Percentiles rank a stretch among this genome's conserved stretches.
These are phyloP conservation scores for Solanum etuberosum DNA, from an alignment of 257 asterid genomes.

Conservation along the genomic window DNA sequence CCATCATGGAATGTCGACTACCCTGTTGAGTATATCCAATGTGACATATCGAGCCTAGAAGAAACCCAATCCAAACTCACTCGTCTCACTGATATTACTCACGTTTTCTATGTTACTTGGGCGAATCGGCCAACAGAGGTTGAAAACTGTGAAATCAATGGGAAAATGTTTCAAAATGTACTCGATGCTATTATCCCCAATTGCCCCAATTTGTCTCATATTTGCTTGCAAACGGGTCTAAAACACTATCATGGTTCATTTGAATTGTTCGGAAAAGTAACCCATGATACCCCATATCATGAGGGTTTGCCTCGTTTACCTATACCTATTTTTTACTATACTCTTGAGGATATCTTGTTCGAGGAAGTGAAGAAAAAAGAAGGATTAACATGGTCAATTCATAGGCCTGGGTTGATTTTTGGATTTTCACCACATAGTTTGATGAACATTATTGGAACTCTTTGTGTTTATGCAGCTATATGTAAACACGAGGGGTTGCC, in stretches of 20 bases:
- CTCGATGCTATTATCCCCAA: constrained; percentile 11
- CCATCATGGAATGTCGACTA: constrained; percentile 12
- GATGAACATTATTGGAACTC: constrained; percentile 19
- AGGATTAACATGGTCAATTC: constrained; percentile 19
- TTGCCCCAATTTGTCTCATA: constrained; percentile 14
- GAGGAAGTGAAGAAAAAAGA: constrained; percentile 9
- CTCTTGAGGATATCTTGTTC: constrained; percentile 19
- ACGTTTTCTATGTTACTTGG: constrained; percentile 22
- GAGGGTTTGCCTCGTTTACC: constrained; percentile 21
- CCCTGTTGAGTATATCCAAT: constrained; percentile 15
- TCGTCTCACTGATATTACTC: constrained; percentile 15
- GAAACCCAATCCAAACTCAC: constrained; percentile 16
- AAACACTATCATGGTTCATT: constrained; percentile 21
- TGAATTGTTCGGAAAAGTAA: constrained; percentile 3
- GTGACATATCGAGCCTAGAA: constrained; percentile 10
- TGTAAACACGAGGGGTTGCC: constrained; percentile 20
- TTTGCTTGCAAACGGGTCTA: constrained; percentile 24
- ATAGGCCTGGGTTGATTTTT: constrained; percentile 16
- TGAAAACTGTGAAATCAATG: constrained; percentile 17
- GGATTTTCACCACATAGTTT: constrained; percentile 26
- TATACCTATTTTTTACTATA: constrained; percentile 14
- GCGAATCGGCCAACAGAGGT: constrained; percentile 4
- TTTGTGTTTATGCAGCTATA: constrained; percentile 16
- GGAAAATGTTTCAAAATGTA: constrained; percentile 13
- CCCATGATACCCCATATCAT: constrained; percentile 19